Percentiles rank a stretch among this genome's conserved stretches.
phyloP scores from a whole-genome alignment of 2,329 filamentous ascomycete genomes.

The Blastomyces percursus region DNA sequence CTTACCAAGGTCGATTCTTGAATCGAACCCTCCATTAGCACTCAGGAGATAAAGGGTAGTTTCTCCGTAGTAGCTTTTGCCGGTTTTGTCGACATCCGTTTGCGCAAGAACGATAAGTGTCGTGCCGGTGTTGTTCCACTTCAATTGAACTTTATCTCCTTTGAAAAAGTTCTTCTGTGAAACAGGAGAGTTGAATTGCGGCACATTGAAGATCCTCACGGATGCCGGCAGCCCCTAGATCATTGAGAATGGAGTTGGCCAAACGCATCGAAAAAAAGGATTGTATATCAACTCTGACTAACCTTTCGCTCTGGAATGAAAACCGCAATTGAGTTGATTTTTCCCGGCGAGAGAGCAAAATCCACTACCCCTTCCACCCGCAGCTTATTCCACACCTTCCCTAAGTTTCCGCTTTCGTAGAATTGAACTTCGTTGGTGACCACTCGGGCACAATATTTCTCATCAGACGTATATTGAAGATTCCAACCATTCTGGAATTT shows the following conservation, averaged over 20 bases:
- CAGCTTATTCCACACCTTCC: slow-evolving; percentile 89
- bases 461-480: slow-evolving; percentile 88
- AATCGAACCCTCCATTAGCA: slow-evolving; percentile 83
- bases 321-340: slow-evolving; percentile 83
- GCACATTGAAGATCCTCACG: slow-evolving; percentile 90
- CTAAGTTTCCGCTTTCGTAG: slow-evolving; percentile 76
- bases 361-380: slow-evolving; percentile 80
- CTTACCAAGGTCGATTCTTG: slow-evolving; percentile 64
- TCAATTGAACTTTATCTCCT: slow-evolving; percentile 95
- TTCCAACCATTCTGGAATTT: slow-evolving; percentile 96
- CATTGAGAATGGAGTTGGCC: slow-evolving; percentile 12
- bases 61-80: slow-evolving; percentile 99
- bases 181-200: slow-evolving; percentile 68
- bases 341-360: slow-evolving; percentile 80
- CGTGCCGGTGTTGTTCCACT: slow-evolving; percentile 91
- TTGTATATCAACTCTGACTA: slow-evolving; percentile 18
- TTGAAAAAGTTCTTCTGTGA: slow-evolving; percentile 99
- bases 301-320: slow-evolving; percentile 96
- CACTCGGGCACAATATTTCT: slow-evolving; percentile 80
- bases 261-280: slow-evolving; percentile 6
- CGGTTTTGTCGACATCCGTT: slow-evolving; percentile 95
- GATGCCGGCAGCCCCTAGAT: slow-evolving; percentile 76
- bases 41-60: slow-evolving; percentile 93
- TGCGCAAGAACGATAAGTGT: slow-evolving; percentile 89
- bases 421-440: slow-evolving; percentile 98